Percentiles rank a stretch among this genome's conserved stretches.
Conservation (phyloP, 2,329 filamentous ascomycete genomes). For the Aplosporella prunicola region DNA sequence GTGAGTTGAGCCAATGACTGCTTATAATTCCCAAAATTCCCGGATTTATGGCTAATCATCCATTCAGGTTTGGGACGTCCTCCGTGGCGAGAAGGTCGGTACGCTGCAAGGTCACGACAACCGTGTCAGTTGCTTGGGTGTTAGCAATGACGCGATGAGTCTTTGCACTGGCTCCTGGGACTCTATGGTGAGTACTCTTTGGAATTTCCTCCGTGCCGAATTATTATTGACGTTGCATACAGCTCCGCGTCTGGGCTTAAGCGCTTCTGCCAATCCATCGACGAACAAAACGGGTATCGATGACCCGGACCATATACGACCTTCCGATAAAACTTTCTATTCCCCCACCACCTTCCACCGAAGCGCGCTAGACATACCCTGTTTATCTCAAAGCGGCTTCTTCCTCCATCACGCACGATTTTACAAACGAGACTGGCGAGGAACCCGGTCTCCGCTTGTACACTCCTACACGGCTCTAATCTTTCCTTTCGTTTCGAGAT, state of each 20-base stretch:
- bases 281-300: conserved; percentile 7
- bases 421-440: conserved; percentile 12
- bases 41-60: conserved; percentile 16
- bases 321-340: conserved; percentile 19
- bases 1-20: conserved; percentile 43
- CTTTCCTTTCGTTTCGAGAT: conserved; percentile 7
- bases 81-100: conserved; percentile 92
- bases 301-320: conserved; percentile 5
- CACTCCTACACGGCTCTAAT: conserved; percentile 12
- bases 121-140: conserved; percentile 94
- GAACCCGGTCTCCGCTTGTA: conserved; percentile 11
- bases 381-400: conserved; percentile 6
- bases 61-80: conserved; percentile 90
- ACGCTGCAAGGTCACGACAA: conserved; percentile 97
- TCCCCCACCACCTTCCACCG: not conserved
- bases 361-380: conserved; percentile 5
- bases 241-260: conserved; percentile 47
- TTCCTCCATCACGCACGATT: conserved; percentile 10
- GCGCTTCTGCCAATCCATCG: not conserved
- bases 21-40: not conserved
- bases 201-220: conserved; percentile 1
- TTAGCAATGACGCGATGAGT: conserved; percentile 98
- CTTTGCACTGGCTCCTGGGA: conserved; percentile 99
- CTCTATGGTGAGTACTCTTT: conserved; percentile 64
- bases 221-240: conserved; percentile 7